These are phyloP conservation scores for Exophiala spinifera DNA, from an alignment of 2,329 filamentous ascomycete genomes.

Conservation along the genomic window DNA sequence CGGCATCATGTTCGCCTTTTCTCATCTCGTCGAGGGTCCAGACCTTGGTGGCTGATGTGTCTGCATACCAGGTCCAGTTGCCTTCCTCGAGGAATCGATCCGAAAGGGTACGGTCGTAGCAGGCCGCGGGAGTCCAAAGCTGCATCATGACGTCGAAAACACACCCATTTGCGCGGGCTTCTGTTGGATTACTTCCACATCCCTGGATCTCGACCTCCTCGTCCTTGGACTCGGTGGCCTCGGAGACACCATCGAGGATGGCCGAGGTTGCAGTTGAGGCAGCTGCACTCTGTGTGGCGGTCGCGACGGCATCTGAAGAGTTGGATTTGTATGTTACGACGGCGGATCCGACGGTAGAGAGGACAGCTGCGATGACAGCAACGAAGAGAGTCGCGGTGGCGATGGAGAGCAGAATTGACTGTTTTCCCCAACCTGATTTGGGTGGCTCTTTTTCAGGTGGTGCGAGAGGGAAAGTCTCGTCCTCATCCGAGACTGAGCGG, in stretches of 20 bases:
- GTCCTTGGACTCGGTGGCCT: conserved; percentile 1
- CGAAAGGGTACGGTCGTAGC: conserved; percentile 24
- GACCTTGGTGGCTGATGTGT: conserved; percentile 11
- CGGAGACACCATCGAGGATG: conserved; percentile 11
- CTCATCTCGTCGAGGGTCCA: conserved; percentile 26
- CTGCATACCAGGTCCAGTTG: conserved; percentile 30
- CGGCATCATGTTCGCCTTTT: conserved; percentile 27
- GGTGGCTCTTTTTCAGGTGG: conserved; percentile 6
- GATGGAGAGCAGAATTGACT: conserved; percentile 20
- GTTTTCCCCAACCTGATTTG: conserved; percentile 24
- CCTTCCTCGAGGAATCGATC: conserved; percentile 27
- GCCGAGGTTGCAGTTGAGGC: conserved; percentile 6
- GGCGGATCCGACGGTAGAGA: conserved; percentile 21
- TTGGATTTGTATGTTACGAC: conserved; percentile 13
- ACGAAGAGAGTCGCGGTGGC: conserved; percentile 24
- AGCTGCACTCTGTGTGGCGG: conserved; percentile 7
- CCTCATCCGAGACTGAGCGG: conserved; percentile 22
- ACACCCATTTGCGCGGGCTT: conserved; percentile 26
- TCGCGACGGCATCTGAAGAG: conserved; percentile 2
- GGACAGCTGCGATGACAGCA: conserved; percentile 20
- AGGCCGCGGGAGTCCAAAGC: conserved; percentile 26
- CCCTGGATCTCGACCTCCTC: conserved; percentile 16
- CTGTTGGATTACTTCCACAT: conserved; percentile 23
- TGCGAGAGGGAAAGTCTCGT: conserved; percentile 19
- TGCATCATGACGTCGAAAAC: conserved; percentile 31